A percentile compares a stretch with the other conserved stretches of the same genome.
phyloP scores from a whole-genome alignment of 2,329 filamentous ascomycete genomes.

The Tolypocladium pustulatum region DNA sequence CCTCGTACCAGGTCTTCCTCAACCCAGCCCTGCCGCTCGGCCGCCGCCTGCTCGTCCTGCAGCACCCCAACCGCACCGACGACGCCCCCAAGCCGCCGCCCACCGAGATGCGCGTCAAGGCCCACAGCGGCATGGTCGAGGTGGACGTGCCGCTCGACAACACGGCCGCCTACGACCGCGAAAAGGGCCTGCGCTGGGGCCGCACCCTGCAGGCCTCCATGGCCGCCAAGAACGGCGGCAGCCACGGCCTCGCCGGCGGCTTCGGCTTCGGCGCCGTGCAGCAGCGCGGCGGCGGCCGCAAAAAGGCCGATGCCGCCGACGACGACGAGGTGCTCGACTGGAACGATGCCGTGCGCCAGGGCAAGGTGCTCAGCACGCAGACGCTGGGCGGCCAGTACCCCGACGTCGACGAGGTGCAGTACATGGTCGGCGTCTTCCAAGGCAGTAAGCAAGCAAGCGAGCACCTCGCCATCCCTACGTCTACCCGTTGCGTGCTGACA shows the following conservation, averaged over 20 bases:
- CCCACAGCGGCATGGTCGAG: constrained; percentile 73
- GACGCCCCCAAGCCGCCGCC: constrained; percentile 43
- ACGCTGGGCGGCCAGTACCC: constrained; percentile 77
- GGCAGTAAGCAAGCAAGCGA: constrained; percentile 59
- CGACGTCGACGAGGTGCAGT: constrained; percentile 60
- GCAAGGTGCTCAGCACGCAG: constrained; percentile 66
- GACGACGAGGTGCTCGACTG: constrained; percentile 46
- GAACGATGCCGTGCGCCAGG: constrained; percentile 55
- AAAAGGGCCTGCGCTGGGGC: constrained; percentile 76
- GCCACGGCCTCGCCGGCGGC: constrained; percentile 60
- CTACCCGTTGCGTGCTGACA: not conserved
- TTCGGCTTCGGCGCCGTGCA: constrained; percentile 51
- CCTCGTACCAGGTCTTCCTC: constrained; percentile 76
- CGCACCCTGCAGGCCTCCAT: constrained; percentile 56
- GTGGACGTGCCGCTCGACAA: constrained; percentile 80
- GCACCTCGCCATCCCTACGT: not conserved
- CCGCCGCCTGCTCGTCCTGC: constrained; percentile 68
- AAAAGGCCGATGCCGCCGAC: constrained; percentile 28
- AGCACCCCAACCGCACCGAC: constrained; percentile 72
- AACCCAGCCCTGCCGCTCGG: constrained; percentile 57
- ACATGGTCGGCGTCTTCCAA: constrained; percentile 89
- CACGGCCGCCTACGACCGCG: constrained; percentile 65
- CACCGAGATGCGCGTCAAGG: constrained; percentile 71
- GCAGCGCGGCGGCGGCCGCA: constrained; percentile 20
- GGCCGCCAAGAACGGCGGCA: constrained; percentile 50